Conservation (phyloP, 208 protist genomes). For the Leishmania tropica region DNA sequence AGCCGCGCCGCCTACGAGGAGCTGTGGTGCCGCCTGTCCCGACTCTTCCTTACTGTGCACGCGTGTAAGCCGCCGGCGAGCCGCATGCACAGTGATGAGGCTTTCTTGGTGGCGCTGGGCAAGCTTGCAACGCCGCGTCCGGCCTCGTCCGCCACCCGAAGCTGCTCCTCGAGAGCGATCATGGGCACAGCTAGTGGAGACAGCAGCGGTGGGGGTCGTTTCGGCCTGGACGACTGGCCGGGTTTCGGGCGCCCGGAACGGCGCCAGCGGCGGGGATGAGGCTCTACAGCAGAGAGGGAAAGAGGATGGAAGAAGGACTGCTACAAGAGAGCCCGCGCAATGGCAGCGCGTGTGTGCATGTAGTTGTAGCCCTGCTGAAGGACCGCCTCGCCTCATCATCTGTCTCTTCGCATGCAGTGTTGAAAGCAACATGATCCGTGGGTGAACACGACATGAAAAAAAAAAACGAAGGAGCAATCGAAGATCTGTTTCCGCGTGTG, state of each 20-base stretch:
- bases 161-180: background rate
- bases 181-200: background rate
- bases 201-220: slow-evolving; percentile 27
- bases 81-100: slow-evolving; percentile 67
- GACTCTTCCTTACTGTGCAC: slow-evolving; percentile 48
- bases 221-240: slow-evolving; percentile 77
- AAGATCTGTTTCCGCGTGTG: background rate
- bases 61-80: slow-evolving; percentile 76
- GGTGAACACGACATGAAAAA: background rate
- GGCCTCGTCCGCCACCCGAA: background rate
- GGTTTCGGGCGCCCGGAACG: slow-evolving; percentile 41
- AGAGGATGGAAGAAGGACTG: background rate
- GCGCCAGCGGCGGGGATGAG: background rate
- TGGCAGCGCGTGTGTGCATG: background rate
- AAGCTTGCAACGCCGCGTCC: slow-evolving; percentile 39
- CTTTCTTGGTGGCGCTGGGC: slow-evolving; percentile 59
- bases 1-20: slow-evolving; percentile 49
- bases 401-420: background rate
- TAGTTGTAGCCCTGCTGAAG: background rate
- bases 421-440: background rate
- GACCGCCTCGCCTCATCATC: background rate
- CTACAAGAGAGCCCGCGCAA: too few species aligned
- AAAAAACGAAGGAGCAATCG: background rate
- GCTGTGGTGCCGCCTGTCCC: slow-evolving; percentile 35
- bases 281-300: background rate